phyloP scores from a whole-genome alignment of 352 stramenopile species.

The Phytopythium vexans region DNA sequence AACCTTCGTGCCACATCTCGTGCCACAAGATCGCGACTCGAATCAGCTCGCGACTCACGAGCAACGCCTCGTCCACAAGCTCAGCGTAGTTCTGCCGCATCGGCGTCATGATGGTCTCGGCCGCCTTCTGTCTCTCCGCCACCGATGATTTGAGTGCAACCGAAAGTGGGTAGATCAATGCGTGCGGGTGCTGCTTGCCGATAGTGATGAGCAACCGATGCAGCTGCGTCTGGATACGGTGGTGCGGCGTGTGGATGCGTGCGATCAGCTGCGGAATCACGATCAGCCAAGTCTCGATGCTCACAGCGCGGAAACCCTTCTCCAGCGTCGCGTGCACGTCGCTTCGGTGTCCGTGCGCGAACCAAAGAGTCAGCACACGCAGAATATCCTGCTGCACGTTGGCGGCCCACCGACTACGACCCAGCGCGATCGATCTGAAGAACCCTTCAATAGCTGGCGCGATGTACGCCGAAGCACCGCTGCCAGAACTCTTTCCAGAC shows the following conservation, averaged over 20 bases:
- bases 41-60: slow-evolving; percentile 98
- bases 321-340: slow-evolving; percentile 85
- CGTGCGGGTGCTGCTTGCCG: slow-evolving; percentile 95
- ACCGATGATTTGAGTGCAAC: slow-evolving; percentile 95
- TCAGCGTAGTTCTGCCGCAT: slow-evolving; percentile 92
- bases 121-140: slow-evolving; percentile 84
- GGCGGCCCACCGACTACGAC: slow-evolving; percentile 93
- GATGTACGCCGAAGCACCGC: slow-evolving; percentile 51
- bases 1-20: slow-evolving; percentile 97
- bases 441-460: slow-evolving; percentile 88
- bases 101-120: slow-evolving; percentile 94
- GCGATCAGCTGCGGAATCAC: slow-evolving; percentile 97
- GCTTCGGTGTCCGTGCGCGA: slow-evolving; percentile 92
- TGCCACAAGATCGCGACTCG: slow-evolving; percentile 98
- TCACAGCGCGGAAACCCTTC: slow-evolving; percentile 89
- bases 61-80: slow-evolving; percentile 93
- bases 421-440: slow-evolving; percentile 94
- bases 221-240: slow-evolving; percentile 71
- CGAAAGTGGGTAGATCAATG: slow-evolving; percentile 97
- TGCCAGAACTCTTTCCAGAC: no score
- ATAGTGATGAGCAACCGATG: slow-evolving; percentile 88
- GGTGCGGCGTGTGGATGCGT: slow-evolving; percentile 73
- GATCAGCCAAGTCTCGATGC: slow-evolving; percentile 97
- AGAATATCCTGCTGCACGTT: slow-evolving; percentile 98
- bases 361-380: slow-evolving; percentile 97